Evolutionary conservation across 139 green algal genomes (phyloP).

Genomic region (Prasinococcaceae sp.): DNA sequence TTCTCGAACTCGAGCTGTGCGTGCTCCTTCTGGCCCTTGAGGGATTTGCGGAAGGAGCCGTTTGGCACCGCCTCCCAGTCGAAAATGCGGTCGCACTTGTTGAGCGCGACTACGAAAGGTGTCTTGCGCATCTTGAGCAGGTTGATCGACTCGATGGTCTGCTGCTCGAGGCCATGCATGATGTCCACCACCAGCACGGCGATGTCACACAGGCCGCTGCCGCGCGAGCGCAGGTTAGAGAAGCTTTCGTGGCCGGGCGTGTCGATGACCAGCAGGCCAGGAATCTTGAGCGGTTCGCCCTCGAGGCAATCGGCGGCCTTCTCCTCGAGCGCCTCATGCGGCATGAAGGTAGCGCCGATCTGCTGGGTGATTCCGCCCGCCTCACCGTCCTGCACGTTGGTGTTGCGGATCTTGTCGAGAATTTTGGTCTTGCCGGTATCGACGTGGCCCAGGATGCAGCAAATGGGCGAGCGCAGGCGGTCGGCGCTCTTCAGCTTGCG

Average conservation of each 20-base stretch:
- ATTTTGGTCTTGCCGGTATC: conserved; percentile 99
- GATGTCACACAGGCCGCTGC: conserved; percentile 89
- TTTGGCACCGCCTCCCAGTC: conserved; percentile 70
- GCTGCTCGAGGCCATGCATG: conserved; percentile 95
- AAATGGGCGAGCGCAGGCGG: conserved; percentile 91
- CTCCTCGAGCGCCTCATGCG: conserved; percentile 55
- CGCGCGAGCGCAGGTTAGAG: conserved; percentile 86
- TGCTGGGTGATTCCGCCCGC: conserved; percentile 98
- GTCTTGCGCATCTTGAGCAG: conserved; percentile 91
- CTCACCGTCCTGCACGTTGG: conserved; percentile 95
- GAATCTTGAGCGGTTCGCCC: no score
- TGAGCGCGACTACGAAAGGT: conserved; percentile 95
- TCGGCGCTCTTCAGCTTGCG: conserved; percentile 28
- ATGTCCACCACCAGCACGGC: conserved; percentile 95
- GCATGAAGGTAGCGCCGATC: conserved; percentile 97
- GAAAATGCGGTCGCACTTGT: conserved; percentile 95
- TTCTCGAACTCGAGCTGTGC: conserved; percentile 51
- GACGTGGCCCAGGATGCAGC: conserved; percentile 97
- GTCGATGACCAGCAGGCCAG: conserved; percentile 94
- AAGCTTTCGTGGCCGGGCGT: conserved; percentile 95
- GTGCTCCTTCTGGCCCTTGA: conserved; percentile 58
- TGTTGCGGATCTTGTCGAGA: conserved; percentile 92
- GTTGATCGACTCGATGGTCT: conserved; percentile 95
- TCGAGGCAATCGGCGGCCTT: conserved; percentile 63
- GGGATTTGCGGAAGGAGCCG: conserved; percentile 51